Evolutionary conservation across 2,329 filamentous ascomycete species (phyloP), one percentile per base, ranked within the genome.

Genomic region (Apiospora koreana): DNA sequence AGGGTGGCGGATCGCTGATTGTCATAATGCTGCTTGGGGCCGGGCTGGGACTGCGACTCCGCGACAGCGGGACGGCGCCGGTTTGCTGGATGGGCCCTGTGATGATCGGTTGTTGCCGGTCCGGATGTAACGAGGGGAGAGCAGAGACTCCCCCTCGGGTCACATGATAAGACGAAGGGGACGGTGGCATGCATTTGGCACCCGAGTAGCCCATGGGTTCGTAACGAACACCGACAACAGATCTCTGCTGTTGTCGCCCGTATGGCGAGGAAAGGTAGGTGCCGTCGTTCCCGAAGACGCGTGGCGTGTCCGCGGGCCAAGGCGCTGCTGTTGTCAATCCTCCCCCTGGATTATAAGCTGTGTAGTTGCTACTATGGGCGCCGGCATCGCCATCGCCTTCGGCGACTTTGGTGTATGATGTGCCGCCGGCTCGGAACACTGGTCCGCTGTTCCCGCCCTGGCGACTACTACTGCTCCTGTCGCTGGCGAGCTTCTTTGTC

Each of bases 371-470:
- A 46, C 62, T 2, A 25, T 41, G 31, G 18, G 43, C n/a, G 38
- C 28, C 38, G 18, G n/a, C n/a, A n/a, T 43, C n/a, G 31, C 43
- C 46, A 18, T 62, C 64, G 25, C 67, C 67, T 25, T 71, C 69
- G 8, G 64, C 46, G 46, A 71, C 65, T n/a, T 71, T 71, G 45
- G 54, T 58, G 46, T 71, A 71, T 12, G 62, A 31, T 6, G 62
- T 67, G 16, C 58, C 28, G 3, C 41, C 58, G 16, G 58, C 31
- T 21, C 31, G n/a, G 18, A 16, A 42, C 16, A 42, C 31, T 12
- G 58, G 38, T 5, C 58, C 23, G 48, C 10, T 16, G 23, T 14
- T 10, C 10, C 23, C 48, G 12, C 48, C 18, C 10, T 14, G 48
- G 48, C 23, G 23, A 18, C 23, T 50, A 25, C 48, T 50, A 14